A percentile compares a stretch with the other conserved stretches of the same genome.
Conservation (phyloP, 2,329 filamentous ascomycete species). For the Stachybotrys chlorohalonatus region DNA sequence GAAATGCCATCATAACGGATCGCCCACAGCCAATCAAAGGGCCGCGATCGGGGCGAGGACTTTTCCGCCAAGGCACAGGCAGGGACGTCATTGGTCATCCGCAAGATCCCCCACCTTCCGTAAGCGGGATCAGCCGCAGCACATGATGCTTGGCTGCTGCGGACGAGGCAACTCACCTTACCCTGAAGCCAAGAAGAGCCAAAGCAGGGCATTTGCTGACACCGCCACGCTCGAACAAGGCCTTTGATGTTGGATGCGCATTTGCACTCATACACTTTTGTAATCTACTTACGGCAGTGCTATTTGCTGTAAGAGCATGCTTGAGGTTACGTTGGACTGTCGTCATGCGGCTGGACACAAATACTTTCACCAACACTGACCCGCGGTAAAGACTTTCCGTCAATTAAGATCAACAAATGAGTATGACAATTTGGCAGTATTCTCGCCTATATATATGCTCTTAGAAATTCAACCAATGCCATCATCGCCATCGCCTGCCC, state of each 20-base stretch:
- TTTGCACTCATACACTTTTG: too few relatives aligned
- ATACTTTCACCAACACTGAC: too few relatives aligned
- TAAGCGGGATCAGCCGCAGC: not conserved
- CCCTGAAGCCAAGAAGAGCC: not conserved
- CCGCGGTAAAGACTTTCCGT: too few relatives aligned
- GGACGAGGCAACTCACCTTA: not conserved
- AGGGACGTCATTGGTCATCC: not conserved
- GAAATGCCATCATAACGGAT: not conserved
- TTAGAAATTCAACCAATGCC: slow-evolving; percentile 65
- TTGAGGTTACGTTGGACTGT: too few relatives aligned
- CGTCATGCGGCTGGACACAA: too few relatives aligned
- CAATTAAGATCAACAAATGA: too few relatives aligned
- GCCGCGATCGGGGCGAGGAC: not conserved
- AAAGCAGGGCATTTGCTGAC: too few relatives aligned
- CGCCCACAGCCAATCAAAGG: not conserved
- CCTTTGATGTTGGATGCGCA: too few relatives aligned
- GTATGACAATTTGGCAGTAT: too few relatives aligned
- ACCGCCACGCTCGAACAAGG: too few relatives aligned
- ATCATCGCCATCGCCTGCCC: slow-evolving; percentile 81
- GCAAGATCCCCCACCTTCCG: not conserved
- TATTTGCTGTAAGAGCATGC: too few relatives aligned
- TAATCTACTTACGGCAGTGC: too few relatives aligned
- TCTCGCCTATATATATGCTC: slow-evolving; percentile 28
- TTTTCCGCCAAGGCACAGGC: not conserved
- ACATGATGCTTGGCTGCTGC: not conserved